A percentile compares a stretch with the other conserved stretches of the same genome.
These are phyloP conservation scores for Penicillium simplicissimum DNA, from an alignment of 495 filamentous ascomycete species.

Conservation along the genomic window DNA sequence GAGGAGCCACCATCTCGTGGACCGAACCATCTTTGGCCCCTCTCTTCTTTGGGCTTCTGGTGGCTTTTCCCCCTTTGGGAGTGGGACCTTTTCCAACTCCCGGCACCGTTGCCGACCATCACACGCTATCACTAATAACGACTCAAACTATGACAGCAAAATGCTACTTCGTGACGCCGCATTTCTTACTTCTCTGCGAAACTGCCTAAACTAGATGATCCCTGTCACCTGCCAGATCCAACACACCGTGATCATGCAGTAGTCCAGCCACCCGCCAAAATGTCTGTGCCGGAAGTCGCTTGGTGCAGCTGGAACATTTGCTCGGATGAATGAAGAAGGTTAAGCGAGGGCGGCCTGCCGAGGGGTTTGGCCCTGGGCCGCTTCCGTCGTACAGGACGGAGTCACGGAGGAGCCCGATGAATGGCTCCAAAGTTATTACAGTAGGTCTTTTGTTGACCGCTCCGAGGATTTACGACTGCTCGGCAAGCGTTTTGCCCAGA, in stretches of 20 bases:
- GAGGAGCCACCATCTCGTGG: slow-evolving; percentile 17
- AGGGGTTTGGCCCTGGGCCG: slow-evolving; percentile 5
- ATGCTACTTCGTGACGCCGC: neutral
- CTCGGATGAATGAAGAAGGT: slow-evolving; percentile 30
- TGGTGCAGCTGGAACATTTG: slow-evolving; percentile 8
- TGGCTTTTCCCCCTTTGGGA: slow-evolving; percentile 11
- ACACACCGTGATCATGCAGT: slow-evolving; percentile 22
- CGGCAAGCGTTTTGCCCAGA: neutral
- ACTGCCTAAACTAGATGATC: neutral
- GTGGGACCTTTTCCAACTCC: slow-evolving; percentile 23
- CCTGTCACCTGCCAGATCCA: slow-evolving; percentile 17
- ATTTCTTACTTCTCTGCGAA: slow-evolving; percentile 4
- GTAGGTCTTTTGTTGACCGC: neutral
- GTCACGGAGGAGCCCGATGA: neutral
- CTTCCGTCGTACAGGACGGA: neutral
- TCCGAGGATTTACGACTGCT: neutral
- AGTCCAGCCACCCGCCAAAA: slow-evolving; percentile 19
- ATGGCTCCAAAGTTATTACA: neutral
- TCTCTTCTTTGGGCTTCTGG: neutral
- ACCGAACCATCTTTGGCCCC: slow-evolving; percentile 22
- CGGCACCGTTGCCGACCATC: slow-evolving; percentile 25
- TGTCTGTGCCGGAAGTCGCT: slow-evolving; percentile 4
- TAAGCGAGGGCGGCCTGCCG: slow-evolving; percentile 18
- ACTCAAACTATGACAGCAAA: neutral
- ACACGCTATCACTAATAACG: slow-evolving; percentile 3